These are phyloP conservation scores for Cardamine resedifolia DNA, from an alignment of 345 rosid species.

Conservation along the genomic window DNA sequence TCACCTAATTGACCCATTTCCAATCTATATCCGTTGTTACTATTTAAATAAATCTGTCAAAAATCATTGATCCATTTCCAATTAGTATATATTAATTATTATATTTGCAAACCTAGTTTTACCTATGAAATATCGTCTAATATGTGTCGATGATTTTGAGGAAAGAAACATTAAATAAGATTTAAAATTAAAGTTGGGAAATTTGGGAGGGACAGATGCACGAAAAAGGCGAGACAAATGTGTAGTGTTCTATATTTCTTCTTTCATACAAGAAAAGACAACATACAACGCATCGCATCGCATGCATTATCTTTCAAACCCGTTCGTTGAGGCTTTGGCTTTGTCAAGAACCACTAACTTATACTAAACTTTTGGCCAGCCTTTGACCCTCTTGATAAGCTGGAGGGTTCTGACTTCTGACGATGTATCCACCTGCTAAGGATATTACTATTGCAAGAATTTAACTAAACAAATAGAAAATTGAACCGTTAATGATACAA, in stretches of 20 bases:
- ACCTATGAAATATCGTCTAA: neutral
- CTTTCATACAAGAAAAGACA: slow-evolving; percentile 8
- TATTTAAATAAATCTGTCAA: neutral
- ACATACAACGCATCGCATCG: slow-evolving; percentile 10
- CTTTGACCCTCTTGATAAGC: neutral
- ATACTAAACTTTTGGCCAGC: neutral
- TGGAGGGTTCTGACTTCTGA: too few species aligned
- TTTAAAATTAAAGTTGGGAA: neutral
- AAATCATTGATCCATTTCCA: too few species aligned
- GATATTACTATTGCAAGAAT: neutral
- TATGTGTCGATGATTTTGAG: slow-evolving; percentile 26
- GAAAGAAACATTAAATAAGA: neutral
- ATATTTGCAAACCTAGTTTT: neutral
- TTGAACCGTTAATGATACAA: neutral
- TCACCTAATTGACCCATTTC: neutral
- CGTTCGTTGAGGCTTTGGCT: neutral
- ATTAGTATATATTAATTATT: neutral
- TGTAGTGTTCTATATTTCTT: slow-evolving; percentile 1
- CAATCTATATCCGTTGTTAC: neutral
- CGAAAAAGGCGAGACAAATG: slow-evolving; percentile 20
- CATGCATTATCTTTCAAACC: slow-evolving; percentile 2
- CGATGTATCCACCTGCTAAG: too few species aligned
- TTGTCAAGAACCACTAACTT: neutral
- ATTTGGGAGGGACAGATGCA: slow-evolving; percentile 16
- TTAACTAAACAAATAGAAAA: neutral